Percentiles rank a stretch among this genome's conserved stretches.
These are phyloP conservation scores for Emergomyces pasteurianus DNA, from an alignment of 2,329 filamentous ascomycete genomes.

Conservation along the genomic window DNA sequence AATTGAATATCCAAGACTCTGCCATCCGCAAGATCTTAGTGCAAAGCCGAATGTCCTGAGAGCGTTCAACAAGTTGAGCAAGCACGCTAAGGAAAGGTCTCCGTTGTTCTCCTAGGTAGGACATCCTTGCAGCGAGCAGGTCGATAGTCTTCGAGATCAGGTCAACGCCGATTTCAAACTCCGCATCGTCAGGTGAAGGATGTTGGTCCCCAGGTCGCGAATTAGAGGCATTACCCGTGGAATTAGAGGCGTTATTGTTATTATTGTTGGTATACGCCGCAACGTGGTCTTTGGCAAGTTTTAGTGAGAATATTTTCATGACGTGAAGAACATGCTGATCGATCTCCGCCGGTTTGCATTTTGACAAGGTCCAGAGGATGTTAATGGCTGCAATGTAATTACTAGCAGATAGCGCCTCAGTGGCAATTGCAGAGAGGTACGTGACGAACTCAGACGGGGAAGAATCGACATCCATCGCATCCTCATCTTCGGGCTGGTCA, in stretches of 20 bases:
- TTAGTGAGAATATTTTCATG: slow-evolving; percentile 87
- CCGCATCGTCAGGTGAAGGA: slow-evolving; percentile 48
- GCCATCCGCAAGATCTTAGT: slow-evolving; percentile 90
- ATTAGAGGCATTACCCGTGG: background rate
- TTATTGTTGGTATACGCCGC: slow-evolving; percentile 51
- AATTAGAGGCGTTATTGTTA: slow-evolving; percentile 22
- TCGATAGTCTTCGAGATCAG: slow-evolving; percentile 94
- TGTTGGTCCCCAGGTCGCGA: slow-evolving; percentile 13
- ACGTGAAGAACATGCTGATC: slow-evolving; percentile 77
- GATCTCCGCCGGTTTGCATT: slow-evolving; percentile 73
- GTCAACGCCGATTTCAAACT: slow-evolving; percentile 77
- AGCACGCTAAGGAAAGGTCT: slow-evolving; percentile 91
- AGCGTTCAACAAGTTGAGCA: slow-evolving; percentile 90
- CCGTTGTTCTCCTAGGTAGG: slow-evolving; percentile 77
- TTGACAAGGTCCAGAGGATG: slow-evolving; percentile 80
- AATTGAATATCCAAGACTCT: slow-evolving; percentile 90
- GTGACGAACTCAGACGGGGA: slow-evolving; percentile 78
- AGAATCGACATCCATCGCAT: slow-evolving; percentile 61
- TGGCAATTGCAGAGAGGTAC: slow-evolving; percentile 73
- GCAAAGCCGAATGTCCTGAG: slow-evolving; percentile 72
- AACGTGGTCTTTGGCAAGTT: slow-evolving; percentile 88
- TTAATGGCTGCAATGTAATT: slow-evolving; percentile 86
- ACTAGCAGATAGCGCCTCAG: slow-evolving; percentile 68
- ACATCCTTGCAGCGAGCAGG: slow-evolving; percentile 83
- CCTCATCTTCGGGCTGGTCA: slow-evolving; percentile 67